These are phyloP conservation scores for Populus tremula DNA, from an alignment of 345 rosid species.

Conservation along the genomic window DNA sequence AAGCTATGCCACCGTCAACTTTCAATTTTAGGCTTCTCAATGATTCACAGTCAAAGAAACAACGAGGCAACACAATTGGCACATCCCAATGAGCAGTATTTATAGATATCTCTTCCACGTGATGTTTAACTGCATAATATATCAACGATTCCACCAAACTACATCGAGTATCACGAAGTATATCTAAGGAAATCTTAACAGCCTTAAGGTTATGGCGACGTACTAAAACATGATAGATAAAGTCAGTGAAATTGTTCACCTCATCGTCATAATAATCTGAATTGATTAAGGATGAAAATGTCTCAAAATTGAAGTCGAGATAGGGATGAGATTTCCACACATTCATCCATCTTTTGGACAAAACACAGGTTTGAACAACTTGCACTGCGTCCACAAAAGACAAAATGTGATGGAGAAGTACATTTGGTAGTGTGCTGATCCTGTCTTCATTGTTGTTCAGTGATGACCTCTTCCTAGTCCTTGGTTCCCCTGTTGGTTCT, in stretches of 20 bases:
- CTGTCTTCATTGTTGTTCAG: background rate
- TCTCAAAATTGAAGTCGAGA: background rate
- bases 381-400: constrained; percentile 6
- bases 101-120: background rate
- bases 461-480: background rate
- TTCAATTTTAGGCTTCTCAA: background rate
- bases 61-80: background rate
- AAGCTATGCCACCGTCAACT: background rate
- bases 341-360: constrained; percentile 9
- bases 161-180: background rate
- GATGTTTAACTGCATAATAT: background rate
- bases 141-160: background rate
- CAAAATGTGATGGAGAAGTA: constrained; percentile 6
- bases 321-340: background rate
- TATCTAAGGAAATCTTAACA: background rate
- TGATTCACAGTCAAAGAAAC: background rate
- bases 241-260: background rate
- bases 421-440: background rate
- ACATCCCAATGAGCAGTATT: background rate
- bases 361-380: constrained; percentile 11
- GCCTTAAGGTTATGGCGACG: background rate
- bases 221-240: background rate
- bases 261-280: background rate
- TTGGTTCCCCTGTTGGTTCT: background rate
- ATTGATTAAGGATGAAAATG: background rate